Evolutionary conservation across 768 basidiomycete genomes (phyloP).

Genomic region (Mycena crocata): DNA sequence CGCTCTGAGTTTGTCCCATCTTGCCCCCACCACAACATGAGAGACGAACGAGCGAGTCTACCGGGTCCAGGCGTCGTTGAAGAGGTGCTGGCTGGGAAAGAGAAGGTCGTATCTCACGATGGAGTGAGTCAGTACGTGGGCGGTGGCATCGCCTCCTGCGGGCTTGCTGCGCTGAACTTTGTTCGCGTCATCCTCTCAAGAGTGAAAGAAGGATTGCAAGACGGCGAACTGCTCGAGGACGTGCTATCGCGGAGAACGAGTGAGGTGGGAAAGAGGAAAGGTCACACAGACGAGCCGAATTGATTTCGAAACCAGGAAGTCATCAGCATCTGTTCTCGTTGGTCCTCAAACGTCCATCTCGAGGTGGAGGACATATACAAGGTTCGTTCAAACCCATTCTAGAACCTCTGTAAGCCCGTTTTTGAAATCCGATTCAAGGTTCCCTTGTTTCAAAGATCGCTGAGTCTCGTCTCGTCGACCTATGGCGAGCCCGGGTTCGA

Average conservation of each 20-base stretch:
- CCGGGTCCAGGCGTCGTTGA: slow-evolving; percentile 9
- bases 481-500: slow-evolving; percentile 52
- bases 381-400: too few species aligned
- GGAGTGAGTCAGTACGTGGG: slow-evolving; percentile 68
- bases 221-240: slow-evolving; percentile 44
- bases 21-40: not conserved
- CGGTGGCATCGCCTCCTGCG: slow-evolving; percentile 67
- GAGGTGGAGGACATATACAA: slow-evolving; percentile 65
- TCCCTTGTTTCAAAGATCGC: slow-evolving; percentile 59
- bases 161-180: slow-evolving; percentile 75
- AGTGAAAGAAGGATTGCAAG: slow-evolving; percentile 45
- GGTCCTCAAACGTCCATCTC: slow-evolving; percentile 65
- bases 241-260: slow-evolving; percentile 47
- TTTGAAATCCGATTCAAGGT: too few species aligned
- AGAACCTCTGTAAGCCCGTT: too few species aligned
- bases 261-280: slow-evolving; percentile 45
- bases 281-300: not conserved
- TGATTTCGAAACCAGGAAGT: slow-evolving; percentile 57
- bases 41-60: not conserved
- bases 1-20: slow-evolving; percentile 2
- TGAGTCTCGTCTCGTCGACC: slow-evolving; percentile 48
- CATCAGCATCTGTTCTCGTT: slow-evolving; percentile 64
- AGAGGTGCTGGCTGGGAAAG: slow-evolving; percentile 43
- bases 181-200: slow-evolving; percentile 60
- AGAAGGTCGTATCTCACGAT: slow-evolving; percentile 56